Percentiles rank a stretch among this genome's conserved stretches.
Conservation (phyloP, 108 stramenopile species). For the Conticribra weissflogii region DNA sequence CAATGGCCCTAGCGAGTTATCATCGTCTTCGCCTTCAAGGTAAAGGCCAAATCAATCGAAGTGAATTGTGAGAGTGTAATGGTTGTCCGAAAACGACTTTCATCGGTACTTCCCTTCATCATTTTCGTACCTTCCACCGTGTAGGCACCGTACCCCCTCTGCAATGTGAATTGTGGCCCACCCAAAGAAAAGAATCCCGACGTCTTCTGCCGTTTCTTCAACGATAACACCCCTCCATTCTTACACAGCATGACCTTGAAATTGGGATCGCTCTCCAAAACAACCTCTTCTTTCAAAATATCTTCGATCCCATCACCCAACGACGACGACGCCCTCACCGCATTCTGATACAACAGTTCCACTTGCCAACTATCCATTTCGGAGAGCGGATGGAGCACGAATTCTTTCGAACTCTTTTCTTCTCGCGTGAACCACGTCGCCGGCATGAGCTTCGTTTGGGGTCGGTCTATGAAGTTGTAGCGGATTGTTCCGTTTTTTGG, state of each 20-base stretch:
- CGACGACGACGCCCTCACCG: constrained; percentile 55
- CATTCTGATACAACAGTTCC: constrained; percentile 74
- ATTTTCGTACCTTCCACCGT: constrained; percentile 8
- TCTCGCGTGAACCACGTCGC: constrained; percentile 76
- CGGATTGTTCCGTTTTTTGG: constrained; percentile 49
- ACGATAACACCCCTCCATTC: constrained; percentile 45
- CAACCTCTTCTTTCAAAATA: constrained; percentile 61
- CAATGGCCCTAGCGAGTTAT: constrained; percentile 66
- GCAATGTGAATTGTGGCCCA: constrained; percentile 60
- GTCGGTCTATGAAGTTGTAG: constrained; percentile 63
- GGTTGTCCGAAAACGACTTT: not conserved
- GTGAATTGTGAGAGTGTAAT: not conserved
- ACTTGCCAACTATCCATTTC: constrained; percentile 51
- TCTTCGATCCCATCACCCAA: constrained; percentile 57
- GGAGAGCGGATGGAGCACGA: constrained; percentile 53
- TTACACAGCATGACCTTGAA: constrained; percentile 46
- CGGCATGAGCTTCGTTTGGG: constrained; percentile 48
- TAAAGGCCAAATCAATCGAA: constrained; percentile 17
- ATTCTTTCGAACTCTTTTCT: constrained; percentile 57
- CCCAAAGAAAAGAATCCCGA: constrained; percentile 52
- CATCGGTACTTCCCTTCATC: too few species aligned
- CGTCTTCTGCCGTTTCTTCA: constrained; percentile 48
- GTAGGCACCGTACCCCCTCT: constrained; percentile 74
- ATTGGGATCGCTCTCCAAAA: constrained; percentile 48
- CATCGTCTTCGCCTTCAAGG: constrained; percentile 82